Evolutionary conservation across 192 early-diverging fungal species (phyloP).

Genomic region (Coemansia sp.): DNA sequence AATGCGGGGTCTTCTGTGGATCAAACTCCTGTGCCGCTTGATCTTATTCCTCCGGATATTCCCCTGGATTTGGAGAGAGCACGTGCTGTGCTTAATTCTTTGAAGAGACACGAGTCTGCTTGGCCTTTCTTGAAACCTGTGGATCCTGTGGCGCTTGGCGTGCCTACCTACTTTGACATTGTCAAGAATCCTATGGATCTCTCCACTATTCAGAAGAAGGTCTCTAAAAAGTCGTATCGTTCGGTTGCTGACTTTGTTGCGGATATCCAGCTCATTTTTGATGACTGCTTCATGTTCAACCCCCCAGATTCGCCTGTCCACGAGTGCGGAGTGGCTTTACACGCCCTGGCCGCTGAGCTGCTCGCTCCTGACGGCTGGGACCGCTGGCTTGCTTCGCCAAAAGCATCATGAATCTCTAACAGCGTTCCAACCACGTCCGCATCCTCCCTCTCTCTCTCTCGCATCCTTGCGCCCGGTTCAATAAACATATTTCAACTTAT

Average conservation of each 20-base stretch:
- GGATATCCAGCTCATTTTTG: slow-evolving; percentile 64
- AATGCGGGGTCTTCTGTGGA: neutral
- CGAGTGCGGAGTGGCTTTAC: slow-evolving; percentile 56
- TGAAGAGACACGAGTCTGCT: slow-evolving; percentile 28
- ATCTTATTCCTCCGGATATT: neutral
- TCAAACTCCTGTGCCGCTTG: neutral
- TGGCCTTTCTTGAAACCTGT: slow-evolving; percentile 63
- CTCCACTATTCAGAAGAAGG: slow-evolving; percentile 60
- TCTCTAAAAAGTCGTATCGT: slow-evolving; percentile 57
- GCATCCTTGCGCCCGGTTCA: too few species aligned
- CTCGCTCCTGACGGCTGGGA: slow-evolving; percentile 33
- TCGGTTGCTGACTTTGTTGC: slow-evolving; percentile 56
- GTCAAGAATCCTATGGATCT: slow-evolving; percentile 77
- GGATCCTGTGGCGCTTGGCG: slow-evolving; percentile 58
- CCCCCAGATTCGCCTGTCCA: slow-evolving; percentile 54
- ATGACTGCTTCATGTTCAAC: slow-evolving; percentile 73
- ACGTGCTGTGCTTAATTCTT: slow-evolving; percentile 13
- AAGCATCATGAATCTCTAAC: neutral
- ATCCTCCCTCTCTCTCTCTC: too few species aligned
- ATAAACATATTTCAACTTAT: too few species aligned
- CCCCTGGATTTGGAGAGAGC: slow-evolving; percentile 21
- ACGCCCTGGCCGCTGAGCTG: slow-evolving; percentile 22
- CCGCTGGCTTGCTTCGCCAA: slow-evolving; percentile 22
- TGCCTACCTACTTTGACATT: slow-evolving; percentile 65
- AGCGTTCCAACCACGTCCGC: neutral